Conservation (phyloP, 176 grass and related monocot species). For the Rhynchospora tenuis region DNA sequence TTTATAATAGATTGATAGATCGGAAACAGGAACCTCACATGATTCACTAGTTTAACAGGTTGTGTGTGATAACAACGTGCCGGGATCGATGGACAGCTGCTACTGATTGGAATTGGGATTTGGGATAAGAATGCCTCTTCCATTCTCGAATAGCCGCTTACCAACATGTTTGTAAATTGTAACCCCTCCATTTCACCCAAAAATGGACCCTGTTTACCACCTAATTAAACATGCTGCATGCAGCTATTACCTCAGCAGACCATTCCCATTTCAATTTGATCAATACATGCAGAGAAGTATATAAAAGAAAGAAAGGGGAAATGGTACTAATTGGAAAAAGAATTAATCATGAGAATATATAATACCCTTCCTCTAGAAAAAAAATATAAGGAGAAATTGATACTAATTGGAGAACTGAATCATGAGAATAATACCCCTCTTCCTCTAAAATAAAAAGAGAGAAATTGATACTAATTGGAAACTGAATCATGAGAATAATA, state of each 20-base stretch:
- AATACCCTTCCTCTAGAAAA: neutral
- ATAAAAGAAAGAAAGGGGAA: neutral
- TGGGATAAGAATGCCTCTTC: neutral
- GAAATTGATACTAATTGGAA: neutral
- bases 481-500: neutral
- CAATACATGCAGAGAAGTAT: neutral
- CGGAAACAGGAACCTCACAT: constrained; percentile 3
- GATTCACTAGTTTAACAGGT: neutral
- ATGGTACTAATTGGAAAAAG: neutral
- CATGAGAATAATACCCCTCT: no score
- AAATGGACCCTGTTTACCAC: neutral
- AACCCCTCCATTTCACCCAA: neutral
- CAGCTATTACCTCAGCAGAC: no score
- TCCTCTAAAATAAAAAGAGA: neutral
- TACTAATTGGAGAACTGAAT: neutral
- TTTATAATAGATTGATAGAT: neutral
- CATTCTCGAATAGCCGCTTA: neutral
- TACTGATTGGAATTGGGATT: constrained; percentile 1
- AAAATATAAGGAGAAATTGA: neutral
- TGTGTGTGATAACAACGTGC: neutral
- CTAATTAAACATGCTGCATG: no score
- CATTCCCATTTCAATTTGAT: no score
- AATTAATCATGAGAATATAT: no score
- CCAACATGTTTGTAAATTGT: neutral
- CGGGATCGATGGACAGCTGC: neutral